A percentile compares a stretch with the other conserved stretches of the same genome.
Evolutionary conservation across 164 flowering plant genomes (phyloP).

Genomic region (Vitis riparia): DNA sequence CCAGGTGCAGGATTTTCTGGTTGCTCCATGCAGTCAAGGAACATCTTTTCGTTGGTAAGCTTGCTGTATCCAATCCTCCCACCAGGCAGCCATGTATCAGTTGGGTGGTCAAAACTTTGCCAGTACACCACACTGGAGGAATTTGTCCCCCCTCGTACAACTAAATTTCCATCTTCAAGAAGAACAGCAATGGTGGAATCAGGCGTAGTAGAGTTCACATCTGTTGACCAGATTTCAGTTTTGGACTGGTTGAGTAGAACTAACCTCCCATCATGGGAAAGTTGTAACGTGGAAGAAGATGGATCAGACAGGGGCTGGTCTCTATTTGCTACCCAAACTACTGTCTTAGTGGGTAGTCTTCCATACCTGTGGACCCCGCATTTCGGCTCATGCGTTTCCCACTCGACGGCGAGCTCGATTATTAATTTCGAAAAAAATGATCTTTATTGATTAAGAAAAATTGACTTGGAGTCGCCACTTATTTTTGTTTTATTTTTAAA

Average conservation of each 20-base stretch:
- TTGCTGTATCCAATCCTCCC: conserved; percentile 15
- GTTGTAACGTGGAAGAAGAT: conserved; percentile 9
- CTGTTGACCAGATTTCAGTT: conserved; percentile 28
- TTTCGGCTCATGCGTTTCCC: too few relatives aligned
- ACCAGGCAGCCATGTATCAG: conserved; percentile 23
- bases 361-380: too few relatives aligned
- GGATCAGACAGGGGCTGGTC: conserved; percentile 15
- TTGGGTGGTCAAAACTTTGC: conserved; percentile 27
- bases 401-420: too few relatives aligned
- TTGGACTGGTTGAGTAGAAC: conserved; percentile 20
- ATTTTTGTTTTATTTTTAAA: too few relatives aligned
- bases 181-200: conserved; percentile 21
- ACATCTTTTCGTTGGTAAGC: not conserved
- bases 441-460: too few relatives aligned
- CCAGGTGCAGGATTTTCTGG: conserved; percentile 19
- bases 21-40: conserved; percentile 19
- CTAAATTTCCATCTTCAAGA: conserved; percentile 32
- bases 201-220: conserved; percentile 2
- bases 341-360: not conserved
- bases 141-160: conserved; percentile 16
- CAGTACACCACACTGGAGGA: conserved; percentile 4
- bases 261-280: conserved; percentile 16
- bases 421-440: too few relatives aligned
- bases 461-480: too few relatives aligned
- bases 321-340: conserved; percentile 32